Percentiles rank a stretch among this genome's conserved stretches.
These are phyloP conservation scores for Talaromyces sp. DNA, from an alignment of 2,329 filamentous ascomycete species.

Conservation along the genomic window DNA sequence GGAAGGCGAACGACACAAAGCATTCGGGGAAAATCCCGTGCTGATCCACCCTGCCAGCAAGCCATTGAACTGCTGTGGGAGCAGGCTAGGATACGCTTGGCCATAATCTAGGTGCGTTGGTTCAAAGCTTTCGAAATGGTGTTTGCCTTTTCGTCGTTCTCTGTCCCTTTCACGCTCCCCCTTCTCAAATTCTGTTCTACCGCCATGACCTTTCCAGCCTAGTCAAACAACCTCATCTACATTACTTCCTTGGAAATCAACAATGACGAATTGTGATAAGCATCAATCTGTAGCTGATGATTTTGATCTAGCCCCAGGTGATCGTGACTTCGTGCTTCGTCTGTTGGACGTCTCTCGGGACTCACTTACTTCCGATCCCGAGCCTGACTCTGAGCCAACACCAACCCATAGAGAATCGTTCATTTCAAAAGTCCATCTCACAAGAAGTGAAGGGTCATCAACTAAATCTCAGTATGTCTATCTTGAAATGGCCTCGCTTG, in stretches of 20 bases:
- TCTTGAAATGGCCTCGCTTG: neutral
- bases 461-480: neutral
- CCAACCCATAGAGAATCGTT: neutral
- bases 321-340: neutral
- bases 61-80: neutral
- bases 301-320: neutral
- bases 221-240: neutral
- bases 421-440: neutral
- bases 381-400: neutral
- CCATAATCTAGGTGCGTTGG: neutral
- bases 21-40: neutral
- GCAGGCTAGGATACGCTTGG: neutral
- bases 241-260: neutral
- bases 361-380: neutral
- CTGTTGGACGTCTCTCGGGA: neutral
- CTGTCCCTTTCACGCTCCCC: neutral
- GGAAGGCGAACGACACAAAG: neutral
- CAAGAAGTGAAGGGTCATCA: neutral
- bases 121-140: too few species aligned
- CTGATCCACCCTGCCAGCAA: neutral
- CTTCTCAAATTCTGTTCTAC: neutral
- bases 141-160: neutral
- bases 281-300: neutral
- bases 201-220: neutral
- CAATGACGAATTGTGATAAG: neutral